phyloP scores from a whole-genome alignment of 805 yeast species.

The Grigorovia yakushimaensis region DNA sequence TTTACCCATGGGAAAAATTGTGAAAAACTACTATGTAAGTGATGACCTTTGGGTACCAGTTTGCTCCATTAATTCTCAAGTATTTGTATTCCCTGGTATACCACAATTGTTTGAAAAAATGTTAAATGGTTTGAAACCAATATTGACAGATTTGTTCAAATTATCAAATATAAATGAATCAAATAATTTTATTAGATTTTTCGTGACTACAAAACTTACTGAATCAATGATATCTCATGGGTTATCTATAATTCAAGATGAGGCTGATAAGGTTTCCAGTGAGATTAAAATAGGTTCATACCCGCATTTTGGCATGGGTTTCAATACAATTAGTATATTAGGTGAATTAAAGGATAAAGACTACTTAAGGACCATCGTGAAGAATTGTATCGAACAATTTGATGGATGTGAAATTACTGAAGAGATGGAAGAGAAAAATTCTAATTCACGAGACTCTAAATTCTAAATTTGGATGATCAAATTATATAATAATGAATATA shows the following conservation, averaged over 20 bases:
- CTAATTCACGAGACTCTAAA: conserved; percentile 15
- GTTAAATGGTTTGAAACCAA: conserved; percentile 36
- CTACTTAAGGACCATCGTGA: conserved; percentile 37
- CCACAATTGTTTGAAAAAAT: conserved; percentile 61
- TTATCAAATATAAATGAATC: conserved; percentile 17
- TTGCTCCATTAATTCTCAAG: conserved; percentile 53
- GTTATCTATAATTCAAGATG: conserved; percentile 42
- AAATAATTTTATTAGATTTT: conserved; percentile 35
- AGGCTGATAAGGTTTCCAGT: conserved; percentile 23
- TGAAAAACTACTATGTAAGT: conserved; percentile 38
- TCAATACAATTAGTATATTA: conserved; percentile 64
- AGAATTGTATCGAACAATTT: conserved; percentile 36
- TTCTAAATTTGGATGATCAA: not conserved
- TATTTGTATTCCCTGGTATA: conserved; percentile 74
- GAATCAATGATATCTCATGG: conserved; percentile 67
- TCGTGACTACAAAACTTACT: conserved; percentile 47
- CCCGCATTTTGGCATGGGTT: conserved; percentile 60
- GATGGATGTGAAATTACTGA: conserved; percentile 49
- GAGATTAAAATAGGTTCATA: conserved; percentile 71
- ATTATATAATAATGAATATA: too few relatives aligned
- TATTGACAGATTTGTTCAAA: conserved; percentile 30
- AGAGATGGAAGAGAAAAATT: conserved; percentile 41
- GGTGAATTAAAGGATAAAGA: conserved; percentile 39
- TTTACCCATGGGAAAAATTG: conserved; percentile 45
- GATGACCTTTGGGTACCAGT: conserved; percentile 77